Base-by-base conservation (phyloP, 352 stramenopile genomes). In the Thraustochytrium sp. region DNA sequence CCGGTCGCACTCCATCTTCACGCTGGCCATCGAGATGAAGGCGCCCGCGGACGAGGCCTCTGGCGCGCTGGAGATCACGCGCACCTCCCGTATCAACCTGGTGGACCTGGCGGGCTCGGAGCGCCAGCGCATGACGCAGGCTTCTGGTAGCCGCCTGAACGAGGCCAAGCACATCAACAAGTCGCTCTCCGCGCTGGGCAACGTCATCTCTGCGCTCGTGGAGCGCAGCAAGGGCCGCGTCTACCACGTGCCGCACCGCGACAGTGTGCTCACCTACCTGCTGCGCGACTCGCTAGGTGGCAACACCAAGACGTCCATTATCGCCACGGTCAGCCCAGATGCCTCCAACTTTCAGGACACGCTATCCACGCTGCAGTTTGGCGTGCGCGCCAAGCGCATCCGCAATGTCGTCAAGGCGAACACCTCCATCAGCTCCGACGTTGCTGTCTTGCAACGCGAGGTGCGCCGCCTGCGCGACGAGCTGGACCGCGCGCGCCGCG, bases 1-100 rank as follows among this genome's bases (percentile, higher is more conserved):
- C 80, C 89, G 96, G 13, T 98, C 94, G 0, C 95, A 99, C 85
- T 95, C 95, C 3, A 94, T 99, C n/a, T 99, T 98, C 82, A 97
- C 94, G 16, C 88, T 99, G 23, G 91, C 94, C 74, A 75, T 99
- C 53, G 90, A 98, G 77, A 91, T 92, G 59, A 54, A 54, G 53
- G 5, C 11, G 13, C 68, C 37, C 0, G 68, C 48, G 21, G 46
- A 72, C 31, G 68, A 80, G 38, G 73, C 48, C 54, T 26, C 73
- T 1, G 44, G 53, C 16, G 34, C 53, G 4, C 9, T 85, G 63
- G 74, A 68, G 9, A 61, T 68, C 48, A 89, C 96, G 89, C 88
- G 96, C 86, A 90, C 92, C 85, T 80, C 53, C 11, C 53, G 59
- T 21, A 49, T 83, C 53, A 83, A 83, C 44, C 54, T 83, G 36